phyloP scores from a whole-genome alignment of 1,284 basidiomycete species.

The Phlebopus sp. region DNA sequence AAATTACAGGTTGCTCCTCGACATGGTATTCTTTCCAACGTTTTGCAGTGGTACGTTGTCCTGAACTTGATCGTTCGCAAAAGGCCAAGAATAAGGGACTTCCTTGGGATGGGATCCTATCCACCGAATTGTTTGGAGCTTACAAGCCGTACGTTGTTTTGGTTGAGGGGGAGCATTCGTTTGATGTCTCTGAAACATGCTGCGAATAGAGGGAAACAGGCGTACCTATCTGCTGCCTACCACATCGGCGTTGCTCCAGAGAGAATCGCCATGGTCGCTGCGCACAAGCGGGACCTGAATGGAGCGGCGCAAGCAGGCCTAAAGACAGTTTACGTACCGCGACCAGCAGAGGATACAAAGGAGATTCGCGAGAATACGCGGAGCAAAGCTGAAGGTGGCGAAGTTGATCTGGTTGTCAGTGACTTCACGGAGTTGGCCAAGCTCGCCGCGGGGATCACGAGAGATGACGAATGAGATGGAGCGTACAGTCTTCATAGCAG shows the following conservation, averaged over 20 bases:
- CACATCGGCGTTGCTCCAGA: slow-evolving; percentile 51
- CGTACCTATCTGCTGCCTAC: slow-evolving; percentile 48
- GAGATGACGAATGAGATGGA: neutral
- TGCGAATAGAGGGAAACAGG: slow-evolving; percentile 44
- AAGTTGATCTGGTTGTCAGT: slow-evolving; percentile 45
- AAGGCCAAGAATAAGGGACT: slow-evolving; percentile 58
- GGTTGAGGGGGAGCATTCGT: neutral
- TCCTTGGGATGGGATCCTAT: slow-evolving; percentile 65
- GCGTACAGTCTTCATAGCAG: neutral
- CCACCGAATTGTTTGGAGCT: slow-evolving; percentile 53
- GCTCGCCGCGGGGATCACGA: slow-evolving; percentile 17
- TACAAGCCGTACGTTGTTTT: slow-evolving; percentile 55
- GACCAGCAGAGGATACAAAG: slow-evolving; percentile 42
- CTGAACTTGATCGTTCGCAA: neutral
- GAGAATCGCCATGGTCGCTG: slow-evolving; percentile 61
- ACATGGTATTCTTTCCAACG: slow-evolving; percentile 44
- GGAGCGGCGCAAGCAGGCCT: slow-evolving; percentile 54
- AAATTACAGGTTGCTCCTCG: slow-evolving; percentile 54
- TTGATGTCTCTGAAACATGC: neutral
- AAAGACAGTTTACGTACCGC: slow-evolving; percentile 56
- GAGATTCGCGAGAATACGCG: slow-evolving; percentile 28
- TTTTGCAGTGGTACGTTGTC: neutral
- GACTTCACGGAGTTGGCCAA: slow-evolving; percentile 42
- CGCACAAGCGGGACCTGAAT: slow-evolving; percentile 56
- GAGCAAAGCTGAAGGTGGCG: slow-evolving; percentile 44